Evolutionary conservation across 129 eudicot genomes (phyloP).

Genomic region (Kitagawia praeruptora): DNA sequence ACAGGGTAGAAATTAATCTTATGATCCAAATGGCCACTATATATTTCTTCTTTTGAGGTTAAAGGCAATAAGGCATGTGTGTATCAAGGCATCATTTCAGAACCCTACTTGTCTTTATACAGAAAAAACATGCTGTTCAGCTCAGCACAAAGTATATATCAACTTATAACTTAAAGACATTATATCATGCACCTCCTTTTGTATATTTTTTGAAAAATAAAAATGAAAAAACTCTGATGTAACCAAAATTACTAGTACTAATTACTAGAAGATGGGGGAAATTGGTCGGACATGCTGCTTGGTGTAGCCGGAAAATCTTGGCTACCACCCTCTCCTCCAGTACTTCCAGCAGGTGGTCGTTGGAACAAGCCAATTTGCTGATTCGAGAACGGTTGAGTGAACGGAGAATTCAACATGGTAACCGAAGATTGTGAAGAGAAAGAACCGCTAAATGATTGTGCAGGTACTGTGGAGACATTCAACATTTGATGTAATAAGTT

Average conservation of each 20-base stretch:
- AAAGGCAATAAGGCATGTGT: neutral
- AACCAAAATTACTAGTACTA: neutral
- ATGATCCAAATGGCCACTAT: no score
- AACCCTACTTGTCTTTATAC: neutral
- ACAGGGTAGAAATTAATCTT: no score
- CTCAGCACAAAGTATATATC: neutral
- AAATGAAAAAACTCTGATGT: neutral
- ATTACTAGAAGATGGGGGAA: conserved; percentile 12
- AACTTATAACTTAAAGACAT: neutral
- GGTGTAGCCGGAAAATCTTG: conserved; percentile 9
- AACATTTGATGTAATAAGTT: conserved; percentile 16
- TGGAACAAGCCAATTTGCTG: conserved; percentile 12
- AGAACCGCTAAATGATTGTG: neutral
- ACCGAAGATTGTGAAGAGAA: neutral
- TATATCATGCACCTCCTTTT: neutral
- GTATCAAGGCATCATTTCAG: neutral
- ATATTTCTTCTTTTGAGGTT: no score
- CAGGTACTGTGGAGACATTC: conserved; percentile 3
- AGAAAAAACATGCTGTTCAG: neutral
- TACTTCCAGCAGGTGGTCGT: neutral
- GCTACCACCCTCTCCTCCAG: neutral
- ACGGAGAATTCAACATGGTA: neutral
- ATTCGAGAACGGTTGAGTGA: conserved; percentile 7
- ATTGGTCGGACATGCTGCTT: conserved; percentile 13
- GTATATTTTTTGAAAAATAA: no score